A percentile compares a stretch with the other conserved stretches of the same genome.
Conservation (phyloP, 768 basidiomycete species). For the Macrolepiota fuliginosa region DNA sequence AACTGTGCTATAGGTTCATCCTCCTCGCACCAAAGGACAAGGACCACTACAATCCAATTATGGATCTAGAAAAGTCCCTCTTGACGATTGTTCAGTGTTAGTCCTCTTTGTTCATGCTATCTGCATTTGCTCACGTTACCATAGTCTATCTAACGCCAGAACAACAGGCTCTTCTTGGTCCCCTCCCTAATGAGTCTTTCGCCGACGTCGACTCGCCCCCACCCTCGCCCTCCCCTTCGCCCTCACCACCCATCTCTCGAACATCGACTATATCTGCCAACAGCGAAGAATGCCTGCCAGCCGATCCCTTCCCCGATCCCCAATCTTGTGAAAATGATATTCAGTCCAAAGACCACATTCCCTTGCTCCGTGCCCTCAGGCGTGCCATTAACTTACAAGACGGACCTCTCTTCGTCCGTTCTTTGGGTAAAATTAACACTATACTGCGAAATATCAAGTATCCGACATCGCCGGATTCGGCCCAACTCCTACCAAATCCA, state of each 20-base stretch:
- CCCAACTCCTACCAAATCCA: constrained; percentile 43
- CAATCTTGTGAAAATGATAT: constrained; percentile 24
- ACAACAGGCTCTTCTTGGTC: constrained; percentile 67
- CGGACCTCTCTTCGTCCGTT: constrained; percentile 67
- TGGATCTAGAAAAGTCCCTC: constrained; percentile 71
- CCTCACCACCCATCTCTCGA: constrained; percentile 36
- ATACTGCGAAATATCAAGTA: constrained; percentile 67
- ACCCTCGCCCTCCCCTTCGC: constrained; percentile 30
- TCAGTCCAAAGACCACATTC: constrained; percentile 24
- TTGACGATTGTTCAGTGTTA: constrained; percentile 71
- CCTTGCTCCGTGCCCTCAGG: constrained; percentile 56
- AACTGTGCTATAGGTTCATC: constrained; percentile 51
- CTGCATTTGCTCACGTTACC: neutral
- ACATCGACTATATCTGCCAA: constrained; percentile 28
- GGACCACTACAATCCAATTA: constrained; percentile 85
- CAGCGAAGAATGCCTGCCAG: constrained; percentile 23
- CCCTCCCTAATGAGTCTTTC: constrained; percentile 50
- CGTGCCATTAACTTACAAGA: constrained; percentile 68
- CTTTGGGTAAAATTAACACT: constrained; percentile 60
- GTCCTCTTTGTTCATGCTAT: constrained; percentile 16
- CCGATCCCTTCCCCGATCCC: constrained; percentile 31
- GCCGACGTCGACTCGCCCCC: constrained; percentile 37
- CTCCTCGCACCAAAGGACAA: constrained; percentile 79
- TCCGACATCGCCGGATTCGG: constrained; percentile 52
- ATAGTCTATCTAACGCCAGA: constrained; percentile 61